These are phyloP conservation scores for Oryza punctata DNA, from an alignment of 176 grass and related monocot genomes.

Conservation along the genomic window DNA sequence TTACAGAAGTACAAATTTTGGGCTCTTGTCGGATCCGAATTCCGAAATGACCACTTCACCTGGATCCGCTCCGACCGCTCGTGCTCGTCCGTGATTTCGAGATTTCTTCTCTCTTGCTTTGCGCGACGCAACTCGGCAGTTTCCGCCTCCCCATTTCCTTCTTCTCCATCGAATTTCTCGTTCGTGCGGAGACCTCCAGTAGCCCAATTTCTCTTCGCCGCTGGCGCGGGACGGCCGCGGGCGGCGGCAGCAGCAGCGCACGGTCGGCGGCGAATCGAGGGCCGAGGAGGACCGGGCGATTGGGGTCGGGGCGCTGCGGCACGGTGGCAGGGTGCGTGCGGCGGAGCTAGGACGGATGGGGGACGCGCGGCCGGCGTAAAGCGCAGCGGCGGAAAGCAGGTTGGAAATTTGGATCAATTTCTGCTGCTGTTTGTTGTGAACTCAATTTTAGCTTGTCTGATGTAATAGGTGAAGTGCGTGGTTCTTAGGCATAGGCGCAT, in stretches of 20 bases:
- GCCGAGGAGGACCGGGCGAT: neutral
- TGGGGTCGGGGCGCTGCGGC: neutral
- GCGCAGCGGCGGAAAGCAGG: neutral
- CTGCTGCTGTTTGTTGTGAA: neutral
- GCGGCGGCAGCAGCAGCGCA: neutral
- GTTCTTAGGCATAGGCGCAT: neutral
- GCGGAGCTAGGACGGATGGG: neutral
- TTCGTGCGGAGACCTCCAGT: no score
- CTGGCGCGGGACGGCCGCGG: neutral
- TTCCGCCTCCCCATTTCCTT: neutral
- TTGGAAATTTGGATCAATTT: neutral
- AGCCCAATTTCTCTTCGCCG: neutral
- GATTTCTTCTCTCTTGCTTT: neutral
- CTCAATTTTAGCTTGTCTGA: neutral
- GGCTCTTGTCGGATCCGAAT: conserved; percentile 8
- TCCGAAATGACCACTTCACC: neutral
- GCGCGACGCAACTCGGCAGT: no score
- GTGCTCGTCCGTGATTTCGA: neutral
- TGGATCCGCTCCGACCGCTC: conserved; percentile 5
- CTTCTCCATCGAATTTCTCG: neutral
- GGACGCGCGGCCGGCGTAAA: neutral
- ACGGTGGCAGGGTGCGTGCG: neutral
- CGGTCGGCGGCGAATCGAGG: neutral
- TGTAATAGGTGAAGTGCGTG: neutral
- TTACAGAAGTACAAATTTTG: neutral